phyloP scores from a whole-genome alignment of 2,329 filamentous ascomycete species.

The Apiospora kogelbergensis region DNA sequence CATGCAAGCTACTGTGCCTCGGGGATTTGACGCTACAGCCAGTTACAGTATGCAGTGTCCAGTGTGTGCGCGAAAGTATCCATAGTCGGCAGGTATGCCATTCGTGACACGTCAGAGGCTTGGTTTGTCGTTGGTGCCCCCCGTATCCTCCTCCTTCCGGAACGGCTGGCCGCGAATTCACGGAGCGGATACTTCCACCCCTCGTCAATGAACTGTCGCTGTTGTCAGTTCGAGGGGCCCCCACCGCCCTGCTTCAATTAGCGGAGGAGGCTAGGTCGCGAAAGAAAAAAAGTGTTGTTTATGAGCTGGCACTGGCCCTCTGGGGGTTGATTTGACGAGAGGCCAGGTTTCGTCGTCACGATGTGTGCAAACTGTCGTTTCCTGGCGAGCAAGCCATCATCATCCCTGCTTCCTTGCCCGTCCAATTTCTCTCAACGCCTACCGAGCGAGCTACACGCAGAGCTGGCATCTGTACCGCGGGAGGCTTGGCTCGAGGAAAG shows the following conservation, averaged over 20 bases:
- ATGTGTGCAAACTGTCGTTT: too few relatives aligned
- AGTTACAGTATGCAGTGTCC: too few relatives aligned
- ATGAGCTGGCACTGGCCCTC: background rate
- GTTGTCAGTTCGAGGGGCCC: background rate
- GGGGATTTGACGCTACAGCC: background rate
- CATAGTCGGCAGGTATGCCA: background rate
- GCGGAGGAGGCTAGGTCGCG: background rate
- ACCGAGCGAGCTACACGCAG: too few relatives aligned
- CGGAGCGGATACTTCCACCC: slow-evolving; percentile 1
- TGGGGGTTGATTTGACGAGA: background rate
- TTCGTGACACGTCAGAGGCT: background rate
- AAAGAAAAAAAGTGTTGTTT: background rate
- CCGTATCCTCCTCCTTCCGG: background rate
- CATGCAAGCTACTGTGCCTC: background rate
- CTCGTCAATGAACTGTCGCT: background rate
- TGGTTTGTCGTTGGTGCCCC: background rate
- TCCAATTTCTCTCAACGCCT: too few relatives aligned
- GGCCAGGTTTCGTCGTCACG: background rate
- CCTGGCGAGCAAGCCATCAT: background rate
- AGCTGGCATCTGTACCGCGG: too few relatives aligned
- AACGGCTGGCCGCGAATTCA: background rate
- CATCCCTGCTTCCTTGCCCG: background rate
- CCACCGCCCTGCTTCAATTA: background rate
- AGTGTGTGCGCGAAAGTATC: background rate
- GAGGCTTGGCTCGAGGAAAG: too few relatives aligned